Evolutionary conservation across 2,329 filamentous ascomycete species (phyloP), one percentile per base, ranked within the genome.

Genomic region (Thermoascus crustaceus): DNA sequence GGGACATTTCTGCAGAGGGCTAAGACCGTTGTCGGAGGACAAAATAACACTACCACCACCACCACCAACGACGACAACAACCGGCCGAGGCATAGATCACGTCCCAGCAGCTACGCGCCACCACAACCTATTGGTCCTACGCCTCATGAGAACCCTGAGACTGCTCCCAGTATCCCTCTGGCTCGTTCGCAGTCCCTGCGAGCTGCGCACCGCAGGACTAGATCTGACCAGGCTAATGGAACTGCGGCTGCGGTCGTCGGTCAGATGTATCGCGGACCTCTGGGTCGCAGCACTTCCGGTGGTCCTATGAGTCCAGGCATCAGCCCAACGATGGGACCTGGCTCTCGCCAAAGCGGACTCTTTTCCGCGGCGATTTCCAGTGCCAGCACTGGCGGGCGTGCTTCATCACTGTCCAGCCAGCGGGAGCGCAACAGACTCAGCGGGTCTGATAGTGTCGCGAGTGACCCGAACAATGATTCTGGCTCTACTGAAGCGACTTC

Each of bases 211-310:
- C 66, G 66, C 37, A 57, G 68, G 35, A 61, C 67, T n/a, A 61
- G 68, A 34, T 72, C 69, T 17, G 69, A 72, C 35, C 64, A 68
- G 43, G 51, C 60, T 13, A 60, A 61, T 38, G 50, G 57, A 30
- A 54, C 62, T 34, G 79, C 78, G 11, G 82, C 84, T 5, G 77
- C 73, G 40, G 75, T 94, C 19, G 81, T 94, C 32, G 85, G 85
- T 50, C 87, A 88, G 60, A 94, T 94, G 83, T 93, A 93, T 66
- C 81, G 80, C 52, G 82, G 82, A 9, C 75, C 78, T 7, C 37
- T 41, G n/a, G 47, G 50, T 14, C 45, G 54, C 20, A 52, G 61
- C 13, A 59, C 60, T 31, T 64, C 64, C 5, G 58, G 60, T 9
- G 74, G 82, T 14, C 73, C 78, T 6, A 68, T 75, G 37, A 65